A percentile compares a stretch with the other conserved stretches of the same genome.
Conservation (phyloP, 139 green algal species). For the Zygnema circumcarinatum region DNA sequence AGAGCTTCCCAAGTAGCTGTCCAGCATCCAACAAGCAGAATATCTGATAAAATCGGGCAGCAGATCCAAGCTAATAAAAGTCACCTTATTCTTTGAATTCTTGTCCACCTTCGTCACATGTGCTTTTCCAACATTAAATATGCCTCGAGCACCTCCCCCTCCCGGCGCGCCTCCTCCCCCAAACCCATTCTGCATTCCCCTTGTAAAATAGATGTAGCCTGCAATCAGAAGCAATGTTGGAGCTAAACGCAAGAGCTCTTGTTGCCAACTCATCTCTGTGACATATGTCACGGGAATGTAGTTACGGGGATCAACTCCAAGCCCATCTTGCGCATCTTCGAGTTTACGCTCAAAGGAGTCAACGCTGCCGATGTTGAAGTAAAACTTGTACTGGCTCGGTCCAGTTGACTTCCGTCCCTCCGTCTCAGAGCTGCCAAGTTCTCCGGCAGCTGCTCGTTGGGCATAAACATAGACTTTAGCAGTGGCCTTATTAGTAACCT, state of each 20-base stretch:
- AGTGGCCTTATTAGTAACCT: conserved; percentile 91
- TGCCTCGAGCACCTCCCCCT: conserved; percentile 66
- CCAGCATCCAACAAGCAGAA: no score
- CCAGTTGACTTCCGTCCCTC: background rate
- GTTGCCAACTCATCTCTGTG: conserved; percentile 75
- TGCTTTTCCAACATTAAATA: conserved; percentile 93
- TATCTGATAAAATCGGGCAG: no score
- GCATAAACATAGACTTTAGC: conserved; percentile 75
- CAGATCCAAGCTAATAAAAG: no score
- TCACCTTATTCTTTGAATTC: conserved; percentile 85
- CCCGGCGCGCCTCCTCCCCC: conserved; percentile 63
- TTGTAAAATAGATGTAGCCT: conserved; percentile 87
- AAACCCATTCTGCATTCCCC: conserved; percentile 72
- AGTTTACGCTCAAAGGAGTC: conserved; percentile 92
- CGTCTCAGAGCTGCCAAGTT: background rate
- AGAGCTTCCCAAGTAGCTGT: no score
- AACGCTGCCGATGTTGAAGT: conserved; percentile 92
- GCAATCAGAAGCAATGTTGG: conserved; percentile 93
- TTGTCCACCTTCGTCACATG: conserved; percentile 82
- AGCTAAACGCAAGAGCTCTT: conserved; percentile 77
- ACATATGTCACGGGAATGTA: conserved; percentile 81
- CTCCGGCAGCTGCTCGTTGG: background rate
- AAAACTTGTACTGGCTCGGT: conserved; percentile 74
- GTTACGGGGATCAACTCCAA: conserved; percentile 65
- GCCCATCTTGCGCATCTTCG: conserved; percentile 85